Evolutionary conservation across 345 rosid species (phyloP), one percentile per base, ranked within the genome.

Genomic region (Passiflora organensis): DNA sequence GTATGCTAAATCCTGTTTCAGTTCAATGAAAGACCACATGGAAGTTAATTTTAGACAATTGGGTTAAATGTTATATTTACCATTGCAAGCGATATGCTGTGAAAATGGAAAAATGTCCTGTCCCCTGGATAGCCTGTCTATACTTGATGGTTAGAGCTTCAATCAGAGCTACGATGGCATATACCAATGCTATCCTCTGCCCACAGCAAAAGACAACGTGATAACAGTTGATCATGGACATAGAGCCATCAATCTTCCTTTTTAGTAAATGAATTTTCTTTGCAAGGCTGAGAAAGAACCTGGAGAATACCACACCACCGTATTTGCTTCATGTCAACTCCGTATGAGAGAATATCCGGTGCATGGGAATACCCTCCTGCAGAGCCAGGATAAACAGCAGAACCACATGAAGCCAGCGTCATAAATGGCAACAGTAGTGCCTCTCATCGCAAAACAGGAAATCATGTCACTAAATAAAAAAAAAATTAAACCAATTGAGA

Each of bases 291-390:
- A 51, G 37, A 21, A 16, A 51, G 19, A 21, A 84, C 87, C 87
- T 84, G 87, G 34, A 81, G 85, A 65, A 84, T 84, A 49, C 91
- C 91, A 12, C 55, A 79, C 91, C 85, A 84, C 14, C 87, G 63
- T 18, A 84, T 79, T 0, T 44, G 11, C 53, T 81, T 81, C 87
- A 84, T 79, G 77, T 84, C 83, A 37, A 79, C 91, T 43, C 91
- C 91, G 43, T 84, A 81, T 10, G 53, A 10, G 8, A 84, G 91
- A 13, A 70, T 73, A 59, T 6, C 0, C 8, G 91, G 91, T 1
- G 91, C 85, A 48, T 84, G 91, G 6, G 85, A 81, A 52, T 79
- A 84, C 52, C 91, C 91, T 71, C 85, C 84, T 83, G 77, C 32
- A 62, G 3, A n/a, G n/a, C n/a, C n/a, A n/a, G n/a, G n/a, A n/a